Evolutionary conservation across 306 rosid species (phyloP).

Genomic region (Mucuna pruriens): DNA sequence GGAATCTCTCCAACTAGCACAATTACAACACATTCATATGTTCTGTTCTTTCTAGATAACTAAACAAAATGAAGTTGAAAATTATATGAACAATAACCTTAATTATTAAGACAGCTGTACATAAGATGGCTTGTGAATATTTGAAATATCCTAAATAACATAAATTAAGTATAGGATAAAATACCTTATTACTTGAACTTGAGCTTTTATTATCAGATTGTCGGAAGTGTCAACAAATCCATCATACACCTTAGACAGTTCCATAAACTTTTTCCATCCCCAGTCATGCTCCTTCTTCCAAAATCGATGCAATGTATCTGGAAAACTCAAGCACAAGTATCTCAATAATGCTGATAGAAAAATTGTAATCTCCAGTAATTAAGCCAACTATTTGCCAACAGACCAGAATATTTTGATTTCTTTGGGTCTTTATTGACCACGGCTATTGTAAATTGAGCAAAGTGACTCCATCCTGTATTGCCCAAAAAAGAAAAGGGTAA

Average conservation of each 20-base stretch:
- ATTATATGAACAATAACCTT: neutral
- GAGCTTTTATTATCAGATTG: conserved; percentile 95
- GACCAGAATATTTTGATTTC: conserved; percentile 96
- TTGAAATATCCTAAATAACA: conserved; percentile 9
- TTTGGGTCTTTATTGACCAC: conserved; percentile 96
- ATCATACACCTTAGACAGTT: conserved; percentile 90
- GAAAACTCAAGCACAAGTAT: conserved; percentile 39
- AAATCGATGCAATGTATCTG: conserved; percentile 98
- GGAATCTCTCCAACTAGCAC: conserved; percentile 1
- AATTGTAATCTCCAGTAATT: conserved; percentile 31
- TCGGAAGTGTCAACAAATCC: conserved; percentile 96
- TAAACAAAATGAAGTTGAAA: conserved; percentile 18
- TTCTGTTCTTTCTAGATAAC: conserved; percentile 20
- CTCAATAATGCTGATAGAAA: conserved; percentile 23
- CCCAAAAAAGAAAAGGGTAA: conserved; percentile 29
- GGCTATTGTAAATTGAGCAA: conserved; percentile 97
- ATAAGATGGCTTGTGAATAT: neutral
- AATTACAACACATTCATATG: conserved; percentile 8
- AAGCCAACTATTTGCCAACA: conserved; percentile 43
- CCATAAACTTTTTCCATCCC: conserved; percentile 99
- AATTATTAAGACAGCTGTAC: neutral
- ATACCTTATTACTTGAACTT: conserved; percentile 98
- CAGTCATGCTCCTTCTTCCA: conserved; percentile 99
- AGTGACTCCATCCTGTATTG: conserved; percentile 91
- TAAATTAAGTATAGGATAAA: conserved; percentile 31